Conservation (phyloP, 768 basidiomycete genomes). For the Panaeolus papilionaceus region DNA sequence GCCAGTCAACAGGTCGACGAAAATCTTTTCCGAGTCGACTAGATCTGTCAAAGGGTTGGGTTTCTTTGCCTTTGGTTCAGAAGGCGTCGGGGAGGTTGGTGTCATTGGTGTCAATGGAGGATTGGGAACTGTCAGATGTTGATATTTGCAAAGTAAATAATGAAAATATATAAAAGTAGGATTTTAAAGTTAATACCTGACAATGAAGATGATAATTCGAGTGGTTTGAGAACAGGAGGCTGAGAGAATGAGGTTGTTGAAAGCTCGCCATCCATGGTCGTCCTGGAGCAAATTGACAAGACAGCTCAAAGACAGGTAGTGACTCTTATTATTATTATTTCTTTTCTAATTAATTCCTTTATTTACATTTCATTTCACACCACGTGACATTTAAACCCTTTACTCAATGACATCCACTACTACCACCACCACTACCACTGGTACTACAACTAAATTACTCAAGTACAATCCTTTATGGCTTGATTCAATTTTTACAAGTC, state of each 20-base stretch:
- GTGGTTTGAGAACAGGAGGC: constrained; percentile 12
- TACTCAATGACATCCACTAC: constrained; percentile 13
- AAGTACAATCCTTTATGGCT: constrained; percentile 43
- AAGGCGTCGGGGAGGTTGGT: constrained; percentile 41
- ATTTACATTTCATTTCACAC: constrained; percentile 22
- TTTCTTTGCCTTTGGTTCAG: constrained; percentile 52
- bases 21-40: constrained; percentile 90
- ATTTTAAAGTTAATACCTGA: constrained; percentile 18
- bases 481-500: constrained; percentile 51
- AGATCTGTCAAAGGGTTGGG: constrained; percentile 89
- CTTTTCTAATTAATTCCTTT: neutral
- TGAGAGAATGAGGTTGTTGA: constrained; percentile 20
- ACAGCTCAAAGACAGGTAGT: constrained; percentile 15
- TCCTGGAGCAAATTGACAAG: constrained; percentile 23
- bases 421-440: constrained; percentile 7
- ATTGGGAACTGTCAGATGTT: constrained; percentile 28
- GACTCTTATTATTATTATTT: no score
- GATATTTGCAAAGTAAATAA: constrained; percentile 20
- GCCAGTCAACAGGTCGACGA: constrained; percentile 89
- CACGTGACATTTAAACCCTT: constrained; percentile 27
- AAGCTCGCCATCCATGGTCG: constrained; percentile 18
- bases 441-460: constrained; percentile 23
- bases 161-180: constrained; percentile 16
- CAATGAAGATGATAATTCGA: constrained; percentile 15
- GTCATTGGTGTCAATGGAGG: constrained; percentile 44